These are phyloP conservation scores for Termitomyces sp. DNA, from an alignment of 768 basidiomycete species.

Conservation along the genomic window DNA sequence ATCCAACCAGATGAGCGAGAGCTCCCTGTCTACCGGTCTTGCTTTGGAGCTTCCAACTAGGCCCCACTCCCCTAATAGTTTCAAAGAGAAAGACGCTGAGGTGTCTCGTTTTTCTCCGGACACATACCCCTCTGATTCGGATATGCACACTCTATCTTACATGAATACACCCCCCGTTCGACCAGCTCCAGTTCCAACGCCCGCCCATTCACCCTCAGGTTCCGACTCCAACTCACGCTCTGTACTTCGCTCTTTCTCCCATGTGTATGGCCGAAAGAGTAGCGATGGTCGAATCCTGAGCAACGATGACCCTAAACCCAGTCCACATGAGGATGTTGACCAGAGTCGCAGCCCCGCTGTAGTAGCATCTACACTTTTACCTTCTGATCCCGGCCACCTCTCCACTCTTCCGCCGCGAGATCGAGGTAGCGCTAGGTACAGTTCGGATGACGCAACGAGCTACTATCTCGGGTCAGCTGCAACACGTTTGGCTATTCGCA, in stretches of 20 bases:
- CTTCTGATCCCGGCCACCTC: slow-evolving; percentile 2
- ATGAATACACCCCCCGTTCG: slow-evolving; percentile 21
- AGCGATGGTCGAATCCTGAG: slow-evolving; percentile 21
- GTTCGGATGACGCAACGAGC: slow-evolving; percentile 19
- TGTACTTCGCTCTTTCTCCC: slow-evolving; percentile 25
- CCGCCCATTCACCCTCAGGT: slow-evolving; percentile 26
- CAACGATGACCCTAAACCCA: slow-evolving; percentile 14
- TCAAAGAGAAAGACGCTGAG: slow-evolving; percentile 19
- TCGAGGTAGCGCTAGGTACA: slow-evolving; percentile 20
- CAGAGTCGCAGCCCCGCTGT: slow-evolving; percentile 3
- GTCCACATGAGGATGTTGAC: not conserved
- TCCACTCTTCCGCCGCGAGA: slow-evolving; percentile 14
- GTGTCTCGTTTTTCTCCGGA: slow-evolving; percentile 10
- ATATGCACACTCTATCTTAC: slow-evolving; percentile 22
- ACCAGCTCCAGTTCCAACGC: slow-evolving; percentile 12
- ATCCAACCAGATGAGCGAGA: slow-evolving; percentile 22
- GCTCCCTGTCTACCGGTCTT: slow-evolving; percentile 34
- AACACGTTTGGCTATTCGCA: slow-evolving; percentile 22
- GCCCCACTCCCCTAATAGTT: slow-evolving; percentile 23
- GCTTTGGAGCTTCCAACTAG: slow-evolving; percentile 32
- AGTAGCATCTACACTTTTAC: not conserved
- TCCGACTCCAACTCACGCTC: slow-evolving; percentile 20
- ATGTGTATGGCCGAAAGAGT: slow-evolving; percentile 18
- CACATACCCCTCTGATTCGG: slow-evolving; percentile 9
- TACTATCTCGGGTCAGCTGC: slow-evolving; percentile 15